Conservation (phyloP, 495 filamentous ascomycete species). For the Neurospora africana region DNA sequence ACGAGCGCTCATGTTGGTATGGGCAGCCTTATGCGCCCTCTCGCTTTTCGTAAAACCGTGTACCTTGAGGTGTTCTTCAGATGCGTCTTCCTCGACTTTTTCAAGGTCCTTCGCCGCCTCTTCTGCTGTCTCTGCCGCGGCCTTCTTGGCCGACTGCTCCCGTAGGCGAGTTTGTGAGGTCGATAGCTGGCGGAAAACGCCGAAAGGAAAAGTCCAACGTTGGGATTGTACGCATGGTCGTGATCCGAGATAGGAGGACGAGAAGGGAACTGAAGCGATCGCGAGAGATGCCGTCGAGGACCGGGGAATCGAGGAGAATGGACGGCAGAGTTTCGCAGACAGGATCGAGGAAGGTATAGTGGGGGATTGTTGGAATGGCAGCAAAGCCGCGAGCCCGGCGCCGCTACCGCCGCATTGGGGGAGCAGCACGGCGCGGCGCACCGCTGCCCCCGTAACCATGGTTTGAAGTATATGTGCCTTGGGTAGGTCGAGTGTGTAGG, state of each 20-base stretch:
- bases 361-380: not conserved
- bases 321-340: conserved; percentile 1
- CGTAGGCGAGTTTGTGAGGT: conserved; percentile 9
- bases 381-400: conserved; percentile 7
- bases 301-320: conserved; percentile 4
- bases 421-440: conserved; percentile 26
- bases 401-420: conserved; percentile 17
- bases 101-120: conserved; percentile 6
- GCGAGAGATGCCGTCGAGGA: not conserved
- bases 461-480: not conserved
- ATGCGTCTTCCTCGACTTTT: conserved; percentile 7
- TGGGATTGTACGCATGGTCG: not conserved
- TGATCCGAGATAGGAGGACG: not conserved
- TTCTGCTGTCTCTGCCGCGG: conserved; percentile 4
- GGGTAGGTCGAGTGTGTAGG: not conserved
- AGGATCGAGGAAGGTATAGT: not conserved
- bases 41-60: conserved; percentile 39
- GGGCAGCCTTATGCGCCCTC: conserved; percentile 75
- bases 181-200: conserved; percentile 20
- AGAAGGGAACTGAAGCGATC: not conserved
- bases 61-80: conserved; percentile 16
- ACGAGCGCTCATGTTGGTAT: conserved; percentile 80
- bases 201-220: conserved; percentile 15
- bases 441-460: conserved; percentile 27
- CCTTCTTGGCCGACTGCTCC: conserved; percentile 5